Evolutionary conservation across 1,284 basidiomycete genomes (phyloP), one percentile per base, ranked within the genome.

Genomic region (Singerocomus inundabilis): DNA sequence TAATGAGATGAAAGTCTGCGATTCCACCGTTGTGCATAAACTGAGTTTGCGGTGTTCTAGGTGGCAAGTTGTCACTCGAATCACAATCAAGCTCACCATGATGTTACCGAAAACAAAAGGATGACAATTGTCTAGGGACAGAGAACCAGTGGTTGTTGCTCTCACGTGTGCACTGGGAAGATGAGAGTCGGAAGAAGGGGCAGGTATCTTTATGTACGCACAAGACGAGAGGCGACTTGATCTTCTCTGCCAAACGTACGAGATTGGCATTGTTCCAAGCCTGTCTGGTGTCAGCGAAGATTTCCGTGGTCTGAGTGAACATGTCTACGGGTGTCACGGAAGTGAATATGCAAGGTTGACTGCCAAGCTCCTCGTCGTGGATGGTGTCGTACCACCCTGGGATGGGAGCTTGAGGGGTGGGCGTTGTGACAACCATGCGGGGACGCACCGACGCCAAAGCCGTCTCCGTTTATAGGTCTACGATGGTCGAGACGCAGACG

Each of bases 21-120:
- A 97, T 90, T 46, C 83, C 84, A 46, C 91, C 94, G 58, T 97
- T 97, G 69, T 97, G 94, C 94, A 98, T 98, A 73, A 91, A 97
- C 88, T 94, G 60, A 10, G 36, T 34, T 51, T 35, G 40, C 7
- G 9, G 18, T 25, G 29, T 12, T 10, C 5, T 49, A 32, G 48
- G 36, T 41, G 44, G 29, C 2, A 24, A 26, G 32, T 12, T 13
- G 11, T 32, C n/a, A 5, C 10, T 18, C 21, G 21, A 29, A 40
- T 30, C 44, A 29, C 15, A 16, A 48, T 36, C n/a, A 26, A 29
- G 56, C 76, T 51, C 56, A 91, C 91, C 91, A 95, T 96, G 46
- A 96, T 72, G 60, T 89, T 91, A 25, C 88, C 89, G 61, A 90
- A 85, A 35, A 84, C 82, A 71, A 93, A 96, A 7, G 93, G 93